Evolutionary conservation across 352 stramenopile species (phyloP).

Genomic region (Globisporangium carolinianum): DNA sequence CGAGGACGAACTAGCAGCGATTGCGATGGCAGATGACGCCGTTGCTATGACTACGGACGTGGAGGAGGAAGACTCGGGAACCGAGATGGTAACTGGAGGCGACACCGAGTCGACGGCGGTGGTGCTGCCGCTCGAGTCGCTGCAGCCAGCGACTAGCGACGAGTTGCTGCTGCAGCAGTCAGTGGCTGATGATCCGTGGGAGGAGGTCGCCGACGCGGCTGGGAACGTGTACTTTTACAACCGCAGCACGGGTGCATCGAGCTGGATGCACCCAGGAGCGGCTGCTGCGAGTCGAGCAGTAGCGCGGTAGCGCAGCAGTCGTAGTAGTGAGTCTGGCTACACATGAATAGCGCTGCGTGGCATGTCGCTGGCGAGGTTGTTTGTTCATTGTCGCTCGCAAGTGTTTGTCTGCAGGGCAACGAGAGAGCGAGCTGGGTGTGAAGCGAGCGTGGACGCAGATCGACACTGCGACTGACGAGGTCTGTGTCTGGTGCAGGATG

Average conservation of each 20-base stretch:
- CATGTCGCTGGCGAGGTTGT: no score
- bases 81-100: no score
- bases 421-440: no score
- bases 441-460: no score
- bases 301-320: no score
- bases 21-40: constrained; percentile 48
- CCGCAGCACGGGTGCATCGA: constrained; percentile 40
- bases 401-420: no score
- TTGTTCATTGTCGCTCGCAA: no score
- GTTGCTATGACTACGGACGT: constrained; percentile 6
- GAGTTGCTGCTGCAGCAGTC: background rate
- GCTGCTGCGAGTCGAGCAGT: background rate
- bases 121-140: no score
- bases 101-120: background rate
- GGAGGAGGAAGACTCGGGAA: background rate
- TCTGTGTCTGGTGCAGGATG: no score
- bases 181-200: constrained; percentile 25
- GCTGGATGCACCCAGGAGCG: constrained; percentile 40
- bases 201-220: constrained; percentile 60
- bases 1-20: constrained; percentile 20
- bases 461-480: no score
- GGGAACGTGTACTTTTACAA: constrained; percentile 80
- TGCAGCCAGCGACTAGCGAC: background rate
- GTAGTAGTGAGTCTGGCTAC: no score
- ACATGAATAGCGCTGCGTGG: no score